These are phyloP conservation scores for Aristolochia californica DNA, from an alignment of 164 flowering plant species.

Conservation along the genomic window DNA sequence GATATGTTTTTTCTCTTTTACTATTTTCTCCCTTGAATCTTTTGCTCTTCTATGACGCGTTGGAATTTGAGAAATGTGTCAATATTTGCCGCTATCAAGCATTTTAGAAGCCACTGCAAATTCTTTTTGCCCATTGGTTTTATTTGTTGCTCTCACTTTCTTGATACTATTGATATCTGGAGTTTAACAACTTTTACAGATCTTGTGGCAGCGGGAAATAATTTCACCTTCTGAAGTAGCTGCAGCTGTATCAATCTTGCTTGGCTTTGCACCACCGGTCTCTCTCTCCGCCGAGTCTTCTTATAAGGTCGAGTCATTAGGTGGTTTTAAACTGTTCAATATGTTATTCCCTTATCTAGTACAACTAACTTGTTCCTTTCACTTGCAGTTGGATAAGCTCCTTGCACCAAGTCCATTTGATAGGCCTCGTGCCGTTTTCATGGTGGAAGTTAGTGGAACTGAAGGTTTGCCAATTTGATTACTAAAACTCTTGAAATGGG, in stretches of 20 bases:
- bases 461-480: conserved; percentile 30
- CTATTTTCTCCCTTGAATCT: no score
- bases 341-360: not conserved
- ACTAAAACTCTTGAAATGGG: not conserved
- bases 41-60: no score
- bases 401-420: conserved; percentile 81
- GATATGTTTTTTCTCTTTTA: no score
- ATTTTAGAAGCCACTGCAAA: no score
- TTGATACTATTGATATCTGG: not conserved
- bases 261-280: conserved; percentile 76
- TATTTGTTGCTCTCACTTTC: not conserved
- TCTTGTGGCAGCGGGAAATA: conserved; percentile 29
- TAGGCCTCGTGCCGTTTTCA: conserved; percentile 71
- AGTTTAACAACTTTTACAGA: not conserved
- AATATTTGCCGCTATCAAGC: no score
- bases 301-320: conserved; percentile 6
- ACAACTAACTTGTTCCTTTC: not conserved
- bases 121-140: not conserved
- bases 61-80: no score
- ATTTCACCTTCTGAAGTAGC: conserved; percentile 54
- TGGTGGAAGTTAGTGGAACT: conserved; percentile 57
- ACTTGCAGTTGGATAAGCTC: conserved; percentile 67
- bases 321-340: not conserved
- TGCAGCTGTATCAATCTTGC: conserved; percentile 76
- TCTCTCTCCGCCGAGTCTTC: conserved; percentile 41